Percentiles rank a stretch among this genome's conserved stretches.
phyloP scores from a whole-genome alignment of 139 green algal genomes.

The Asterochloris erici region DNA sequence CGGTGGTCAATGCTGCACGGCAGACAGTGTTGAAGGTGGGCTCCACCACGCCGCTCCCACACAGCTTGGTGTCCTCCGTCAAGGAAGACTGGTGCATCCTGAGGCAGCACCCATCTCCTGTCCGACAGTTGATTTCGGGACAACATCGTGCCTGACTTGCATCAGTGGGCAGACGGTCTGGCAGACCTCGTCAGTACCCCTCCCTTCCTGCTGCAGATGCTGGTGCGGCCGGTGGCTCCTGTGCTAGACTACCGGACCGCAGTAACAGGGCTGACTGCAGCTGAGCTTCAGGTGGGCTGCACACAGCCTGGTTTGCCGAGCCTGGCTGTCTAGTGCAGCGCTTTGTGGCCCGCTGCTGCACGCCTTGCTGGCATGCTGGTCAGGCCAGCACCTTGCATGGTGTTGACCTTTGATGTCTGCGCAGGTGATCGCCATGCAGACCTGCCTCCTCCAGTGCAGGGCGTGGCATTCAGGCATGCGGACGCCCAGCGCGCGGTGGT shows the following conservation, averaged over 20 bases:
- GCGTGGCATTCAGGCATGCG: slow-evolving; percentile 18
- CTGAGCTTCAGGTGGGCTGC: slow-evolving; percentile 31
- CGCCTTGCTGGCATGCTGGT: no score
- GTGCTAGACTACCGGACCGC: slow-evolving; percentile 41
- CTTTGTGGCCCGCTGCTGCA: background rate
- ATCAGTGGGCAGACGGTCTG: background rate
- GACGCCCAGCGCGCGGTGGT: slow-evolving; percentile 26
- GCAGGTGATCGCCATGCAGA: no score
- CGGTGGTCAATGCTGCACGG: slow-evolving; percentile 44
- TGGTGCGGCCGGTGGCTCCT: slow-evolving; percentile 35
- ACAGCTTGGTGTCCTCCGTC: background rate
- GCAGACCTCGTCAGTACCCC: background rate
- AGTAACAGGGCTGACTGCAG: slow-evolving; percentile 44
- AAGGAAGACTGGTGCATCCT: background rate
- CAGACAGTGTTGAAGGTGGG: slow-evolving; percentile 35
- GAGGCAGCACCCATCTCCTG: background rate
- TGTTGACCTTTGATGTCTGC: no score
- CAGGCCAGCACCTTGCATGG: no score
- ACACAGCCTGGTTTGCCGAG: no score
- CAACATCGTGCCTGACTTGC: background rate
- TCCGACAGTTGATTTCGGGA: no score
- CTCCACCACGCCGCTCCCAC: no score
- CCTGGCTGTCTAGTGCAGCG: background rate
- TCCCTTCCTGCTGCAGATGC: slow-evolving; percentile 26
- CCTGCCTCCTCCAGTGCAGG: slow-evolving; percentile 10